Evolutionary conservation across 768 basidiomycete genomes (phyloP).

Genomic region (Lepiota venenata): DNA sequence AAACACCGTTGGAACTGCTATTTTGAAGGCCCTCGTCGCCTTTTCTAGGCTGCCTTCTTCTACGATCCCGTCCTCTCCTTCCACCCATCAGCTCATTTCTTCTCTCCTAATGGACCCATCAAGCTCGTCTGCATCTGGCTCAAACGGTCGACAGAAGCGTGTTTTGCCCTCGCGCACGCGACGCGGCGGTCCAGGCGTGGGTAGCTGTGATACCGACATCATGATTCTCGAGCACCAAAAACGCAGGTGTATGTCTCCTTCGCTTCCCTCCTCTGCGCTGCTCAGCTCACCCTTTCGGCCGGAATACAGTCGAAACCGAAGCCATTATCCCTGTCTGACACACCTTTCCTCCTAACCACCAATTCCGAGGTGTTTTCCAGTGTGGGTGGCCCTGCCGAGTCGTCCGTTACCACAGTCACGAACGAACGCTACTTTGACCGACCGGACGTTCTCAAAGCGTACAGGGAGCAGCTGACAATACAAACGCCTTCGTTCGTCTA

Average conservation of each 20-base stretch:
- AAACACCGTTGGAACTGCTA: no score
- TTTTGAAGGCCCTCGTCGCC: no score
- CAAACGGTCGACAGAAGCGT: constrained; percentile 58
- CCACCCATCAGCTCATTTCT: constrained; percentile 3
- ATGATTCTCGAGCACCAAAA: constrained; percentile 83
- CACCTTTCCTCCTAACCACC: constrained; percentile 73
- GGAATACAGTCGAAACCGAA: constrained; percentile 60
- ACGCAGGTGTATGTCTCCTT: constrained; percentile 59
- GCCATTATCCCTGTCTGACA: constrained; percentile 64
- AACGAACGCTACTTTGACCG: constrained; percentile 77
- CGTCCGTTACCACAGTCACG: constrained; percentile 51
- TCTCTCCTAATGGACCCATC: constrained; percentile 8
- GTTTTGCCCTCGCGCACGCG: constrained; percentile 79
- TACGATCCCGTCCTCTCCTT: background rate
- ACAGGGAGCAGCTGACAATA: constrained; percentile 64
- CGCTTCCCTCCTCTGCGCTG: constrained; percentile 11
- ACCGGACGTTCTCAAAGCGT: constrained; percentile 71
- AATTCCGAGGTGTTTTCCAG: constrained; percentile 44
- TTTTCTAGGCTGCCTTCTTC: no score
- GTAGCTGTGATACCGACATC: constrained; percentile 73
- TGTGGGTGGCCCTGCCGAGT: constrained; percentile 31
- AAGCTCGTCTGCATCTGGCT: background rate
- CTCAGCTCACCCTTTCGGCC: constrained; percentile 12
- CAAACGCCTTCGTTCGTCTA: constrained; percentile 73
- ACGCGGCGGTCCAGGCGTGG: constrained; percentile 78